These are phyloP conservation scores for Wickerhamomyces canadensis DNA, from an alignment of 805 yeast species.

Conservation along the genomic window DNA sequence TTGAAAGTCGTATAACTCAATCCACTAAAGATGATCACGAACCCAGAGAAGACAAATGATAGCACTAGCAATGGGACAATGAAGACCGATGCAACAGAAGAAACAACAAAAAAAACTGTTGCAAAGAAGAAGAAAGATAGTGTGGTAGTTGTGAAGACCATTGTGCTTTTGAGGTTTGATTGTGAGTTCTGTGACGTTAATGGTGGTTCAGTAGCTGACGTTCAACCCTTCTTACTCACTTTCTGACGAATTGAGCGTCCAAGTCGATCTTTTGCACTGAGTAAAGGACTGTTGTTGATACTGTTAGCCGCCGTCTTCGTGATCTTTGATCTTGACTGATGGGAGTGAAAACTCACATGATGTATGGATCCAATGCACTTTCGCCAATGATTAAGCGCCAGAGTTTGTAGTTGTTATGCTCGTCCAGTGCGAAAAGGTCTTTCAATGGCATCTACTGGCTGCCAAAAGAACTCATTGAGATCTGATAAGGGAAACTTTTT, in stretches of 20 bases:
- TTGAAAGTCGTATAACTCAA: slow-evolving; percentile 21
- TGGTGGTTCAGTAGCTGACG: too few species aligned
- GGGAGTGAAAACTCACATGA: slow-evolving; percentile 17
- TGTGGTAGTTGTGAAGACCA: slow-evolving; percentile 12
- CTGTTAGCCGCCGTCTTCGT: background rate
- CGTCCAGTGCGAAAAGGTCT: slow-evolving; percentile 3
- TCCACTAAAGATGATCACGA: slow-evolving; percentile 21
- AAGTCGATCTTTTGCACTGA: background rate
- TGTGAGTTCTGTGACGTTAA: too few species aligned
- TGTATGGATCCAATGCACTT: slow-evolving; percentile 8
- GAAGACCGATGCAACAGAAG: slow-evolving; percentile 12
- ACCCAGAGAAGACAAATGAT: slow-evolving; percentile 22
- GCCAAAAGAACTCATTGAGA: too few species aligned
- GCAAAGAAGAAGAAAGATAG: slow-evolving; percentile 15
- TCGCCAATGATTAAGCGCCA: slow-evolving; percentile 14
- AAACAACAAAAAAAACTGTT: slow-evolving; percentile 3
- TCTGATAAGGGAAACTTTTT: too few species aligned
- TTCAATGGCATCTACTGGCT: slow-evolving; percentile 1
- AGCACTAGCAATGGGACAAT: slow-evolving; percentile 19
- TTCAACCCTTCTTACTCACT: too few species aligned
- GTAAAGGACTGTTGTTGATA: slow-evolving; percentile 5
- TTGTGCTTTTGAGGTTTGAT: background rate
- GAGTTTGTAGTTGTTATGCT: slow-evolving; percentile 6
- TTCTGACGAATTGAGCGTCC: background rate
- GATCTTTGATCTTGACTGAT: too few species aligned